These are phyloP conservation scores for Sophora flavescens DNA, from an alignment of 306 rosid genomes.

Conservation along the genomic window DNA sequence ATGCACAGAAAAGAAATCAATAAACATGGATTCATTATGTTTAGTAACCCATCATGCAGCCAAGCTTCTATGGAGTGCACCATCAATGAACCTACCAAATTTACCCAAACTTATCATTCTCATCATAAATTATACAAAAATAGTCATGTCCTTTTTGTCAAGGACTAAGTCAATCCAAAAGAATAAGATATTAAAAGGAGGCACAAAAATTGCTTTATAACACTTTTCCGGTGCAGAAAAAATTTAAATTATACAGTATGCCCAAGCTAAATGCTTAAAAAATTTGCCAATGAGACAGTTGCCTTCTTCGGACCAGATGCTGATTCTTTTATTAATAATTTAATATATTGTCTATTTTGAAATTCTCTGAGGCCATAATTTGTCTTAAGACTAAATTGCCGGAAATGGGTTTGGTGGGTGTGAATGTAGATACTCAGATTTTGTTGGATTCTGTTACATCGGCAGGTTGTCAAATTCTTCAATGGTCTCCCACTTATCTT, in stretches of 20 bases:
- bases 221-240: slow-evolving; percentile 4
- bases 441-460: no score
- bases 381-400: no score
- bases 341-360: no score
- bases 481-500: no score
- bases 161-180: slow-evolving; percentile 18
- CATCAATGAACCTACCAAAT: not conserved
- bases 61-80: slow-evolving; percentile 19
- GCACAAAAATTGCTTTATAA: not conserved
- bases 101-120: slow-evolving; percentile 12
- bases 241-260: not conserved
- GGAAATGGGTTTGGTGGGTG: no score
- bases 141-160: not conserved
- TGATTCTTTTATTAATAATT: no score
- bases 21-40: slow-evolving; percentile 32
- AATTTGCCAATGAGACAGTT: no score
- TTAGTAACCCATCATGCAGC: slow-evolving; percentile 13
- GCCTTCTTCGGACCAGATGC: no score
- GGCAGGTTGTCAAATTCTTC: no score
- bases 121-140: not conserved
- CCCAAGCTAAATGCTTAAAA: not conserved
- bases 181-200: slow-evolving; percentile 25
- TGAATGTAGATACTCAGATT: no score
- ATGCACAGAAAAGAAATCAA: slow-evolving; percentile 38
- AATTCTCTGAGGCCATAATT: no score